Base-by-base conservation (phyloP, 2,329 filamentous ascomycete genomes). In the Colletotrichum sublineola region DNA sequence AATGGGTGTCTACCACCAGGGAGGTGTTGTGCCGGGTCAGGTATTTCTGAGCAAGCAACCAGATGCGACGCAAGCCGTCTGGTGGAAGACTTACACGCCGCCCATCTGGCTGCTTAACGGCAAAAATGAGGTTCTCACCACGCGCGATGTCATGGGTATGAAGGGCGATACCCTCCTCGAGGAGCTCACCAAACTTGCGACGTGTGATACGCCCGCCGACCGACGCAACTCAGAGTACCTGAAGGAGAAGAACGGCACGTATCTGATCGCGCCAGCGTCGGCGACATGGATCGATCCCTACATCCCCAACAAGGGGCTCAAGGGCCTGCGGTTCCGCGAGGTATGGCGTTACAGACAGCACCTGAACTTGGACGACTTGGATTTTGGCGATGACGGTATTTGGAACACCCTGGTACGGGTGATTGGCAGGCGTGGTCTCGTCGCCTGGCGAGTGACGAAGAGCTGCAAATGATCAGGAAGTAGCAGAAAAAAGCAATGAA, bases 61-160 rank as follows among this genome's bases (percentile, higher is more conserved):
- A 5, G 91, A 92, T 74, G 90, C 92, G 11, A 91, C 90, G 1
- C 87, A 92, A 44, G 92, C 91, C 4, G 86, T 93, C 63, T 96
- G 93, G 93, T 96, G 93, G 93, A 95, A 95, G 80, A 95, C 93
- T 1, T 95, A 95, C 79, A 93, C 91, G 79, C 93, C 93, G 24
- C 93, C 93, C 0, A 91, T 92, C 46, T 96, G 93, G 93, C 86
- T 96, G 29, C 84, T 95, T 8, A 92, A 94, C 75, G 91, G 92
- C 66, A 93, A 93, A 80, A 94, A 93, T 75, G 88, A 91, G 75
- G 86, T 93, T 12, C 82, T 95, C n/a, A 86, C 83, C 40, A 95
- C 93, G 1, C 86, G 86, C 71, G 93, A 95, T 77, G 84, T 95
- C 29, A 95, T 94, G 90, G 92, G 93, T 5, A 88, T 93, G 82